Evolutionary conservation across 1,284 basidiomycete species (phyloP), one percentile per base, ranked within the genome.

Genomic region (Trichosporon inkin): DNA sequence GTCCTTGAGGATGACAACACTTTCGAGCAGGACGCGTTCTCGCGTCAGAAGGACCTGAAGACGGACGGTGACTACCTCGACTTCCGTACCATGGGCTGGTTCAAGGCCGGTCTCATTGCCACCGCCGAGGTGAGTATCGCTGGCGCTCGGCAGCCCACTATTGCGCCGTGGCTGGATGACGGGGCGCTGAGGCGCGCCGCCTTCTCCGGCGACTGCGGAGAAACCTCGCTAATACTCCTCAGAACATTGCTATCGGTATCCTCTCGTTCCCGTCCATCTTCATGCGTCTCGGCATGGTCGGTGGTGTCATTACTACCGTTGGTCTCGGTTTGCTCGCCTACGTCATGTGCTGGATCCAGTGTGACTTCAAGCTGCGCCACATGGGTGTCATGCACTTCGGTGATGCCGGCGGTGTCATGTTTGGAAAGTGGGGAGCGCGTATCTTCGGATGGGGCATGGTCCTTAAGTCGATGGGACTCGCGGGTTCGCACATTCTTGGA

Each of bases 351-450:
- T 72, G 68, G 65, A 73, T 71, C 63, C 69, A 72, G 67, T 68
- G 74, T 55, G 71, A 75, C 61, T 76, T 76, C 69, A 76, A 76
- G 63, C 53, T 70, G 53, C 62, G 63, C 20, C 70, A 74, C 63
- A 71, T 71, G 67, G 73, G 73, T 65, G 69, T 71, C 44, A 70
- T 74, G 70, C 70, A 76, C 66, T 72, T 67, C 37, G 72, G 68
- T 58, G 73, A 76, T 57, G 74, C 71, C 20, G 73, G 72, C 39
- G 68, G 63, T 54, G 63, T 76, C 53, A 65, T 76, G 47, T 73
- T 71, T 54, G 74, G 74, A 51, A 67, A 66, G 59, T 68, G 66
- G 64, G 74, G 71, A 35, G 61, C 63, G 36, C 63, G 66, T 37
- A 65, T 72, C 41, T 65, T 73, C 44, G 63, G 72, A 67, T 34